Base-by-base conservation (phyloP, 495 filamentous ascomycete genomes). In the Friedmanniomyces simplex region DNA sequence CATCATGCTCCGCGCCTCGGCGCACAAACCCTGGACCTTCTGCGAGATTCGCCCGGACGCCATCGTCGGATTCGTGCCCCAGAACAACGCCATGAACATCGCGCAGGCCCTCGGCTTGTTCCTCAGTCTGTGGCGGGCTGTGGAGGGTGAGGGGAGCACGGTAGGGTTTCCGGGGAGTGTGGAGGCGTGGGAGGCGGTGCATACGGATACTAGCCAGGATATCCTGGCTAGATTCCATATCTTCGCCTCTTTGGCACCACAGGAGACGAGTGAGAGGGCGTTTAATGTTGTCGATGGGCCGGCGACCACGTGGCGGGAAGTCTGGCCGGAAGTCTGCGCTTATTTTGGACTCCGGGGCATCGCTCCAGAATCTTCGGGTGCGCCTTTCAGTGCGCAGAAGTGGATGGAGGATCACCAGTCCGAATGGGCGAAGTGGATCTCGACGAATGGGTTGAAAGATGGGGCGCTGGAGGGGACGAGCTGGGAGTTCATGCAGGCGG, bases 11-110 rank as follows among this genome's bases (percentile, higher is more conserved):
- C 57, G 66, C 11, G 58, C 72, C 1, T 66, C 65, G 16, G 50
- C 63, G 16, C 71, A 68, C 24, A 77, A 77, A 63, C 50, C 45
- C 0, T 75, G 74, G 76, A 66, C 55, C 25, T 76, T 70, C 68
- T 73, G 67, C 41, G 72, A 76, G 57, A 70, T 76, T 49, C 66
- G 73, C 3, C 75, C 75, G 1, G 75, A 77, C 60, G 64, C 66
- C n/a, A 71, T 77, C 47, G 62, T 78, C 13, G 74, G 74, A 0
- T 76, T 76, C 50, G 69, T 67, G 12, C 74, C 74, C 0, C 58
- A 63, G 16, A 60, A 61, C 32, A 77, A 75, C 51, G 67, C 67
- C 4, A 74, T 73, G 70, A 72, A 72, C 55, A 60, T 74, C 26
- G 72, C 69, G 0, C 69, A 77, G 58, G 64, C 67, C 1, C 57